Conservation (phyloP, 2,329 filamentous ascomycete genomes). For the Penicillium brevicompactum region DNA sequence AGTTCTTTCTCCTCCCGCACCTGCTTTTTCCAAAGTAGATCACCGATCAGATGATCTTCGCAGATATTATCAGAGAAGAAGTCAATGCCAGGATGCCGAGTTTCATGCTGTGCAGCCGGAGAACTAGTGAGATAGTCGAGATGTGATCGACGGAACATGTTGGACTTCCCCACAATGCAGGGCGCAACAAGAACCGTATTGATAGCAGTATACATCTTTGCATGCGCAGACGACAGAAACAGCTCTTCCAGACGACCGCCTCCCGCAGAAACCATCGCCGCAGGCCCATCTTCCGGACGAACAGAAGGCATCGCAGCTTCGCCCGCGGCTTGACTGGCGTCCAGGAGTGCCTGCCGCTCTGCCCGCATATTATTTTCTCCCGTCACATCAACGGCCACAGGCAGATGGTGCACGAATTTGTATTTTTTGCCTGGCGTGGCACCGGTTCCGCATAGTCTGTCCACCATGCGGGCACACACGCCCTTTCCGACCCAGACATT, state of each 20-base stretch:
- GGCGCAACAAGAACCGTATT: constrained; percentile 89
- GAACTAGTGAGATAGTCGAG: constrained; percentile 69
- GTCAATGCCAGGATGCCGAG: constrained; percentile 71
- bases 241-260: constrained; percentile 90
- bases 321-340: constrained; percentile 17
- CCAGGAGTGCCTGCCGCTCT: constrained; percentile 31
- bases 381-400: constrained; percentile 77
- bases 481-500: constrained; percentile 88
- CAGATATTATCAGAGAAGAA: constrained; percentile 96
- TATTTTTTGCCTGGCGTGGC: constrained; percentile 54
- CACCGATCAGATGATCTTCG: constrained; percentile 94
- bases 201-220: constrained; percentile 97
- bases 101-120: constrained; percentile 51
- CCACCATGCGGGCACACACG: constrained; percentile 84
- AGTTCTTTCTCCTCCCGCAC: constrained; percentile 39
- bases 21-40: constrained; percentile 74
- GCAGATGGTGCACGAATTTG: constrained; percentile 95
- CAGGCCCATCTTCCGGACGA: constrained; percentile 22
- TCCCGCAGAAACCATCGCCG: constrained; percentile 46
- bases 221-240: constrained; percentile 90
- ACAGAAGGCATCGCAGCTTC: constrained; percentile 10
- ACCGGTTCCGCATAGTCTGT: constrained; percentile 73
- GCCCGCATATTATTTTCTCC: constrained; percentile 26
- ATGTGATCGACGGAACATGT: constrained; percentile 95
- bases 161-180: constrained; percentile 94